phyloP scores from a whole-genome alignment of 768 basidiomycete species.

The Porphyrellus cyaneotinctus region DNA sequence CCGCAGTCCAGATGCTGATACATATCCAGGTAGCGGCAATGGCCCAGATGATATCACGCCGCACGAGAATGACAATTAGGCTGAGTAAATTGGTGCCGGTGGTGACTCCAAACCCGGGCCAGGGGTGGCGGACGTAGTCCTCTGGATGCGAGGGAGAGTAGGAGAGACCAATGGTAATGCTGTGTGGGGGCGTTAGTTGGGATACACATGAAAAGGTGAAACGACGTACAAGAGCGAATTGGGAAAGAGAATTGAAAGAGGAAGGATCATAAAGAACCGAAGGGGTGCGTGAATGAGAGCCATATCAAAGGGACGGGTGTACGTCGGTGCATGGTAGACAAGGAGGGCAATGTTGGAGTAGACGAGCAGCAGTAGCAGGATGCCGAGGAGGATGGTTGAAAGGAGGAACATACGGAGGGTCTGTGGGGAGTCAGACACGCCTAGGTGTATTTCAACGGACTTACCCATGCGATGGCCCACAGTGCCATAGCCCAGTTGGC shows the following conservation, averaged over 20 bases:
- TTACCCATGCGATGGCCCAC: conserved; percentile 77
- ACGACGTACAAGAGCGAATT: conserved; percentile 51
- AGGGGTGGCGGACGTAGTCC: conserved; percentile 58
- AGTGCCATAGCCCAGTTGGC: conserved; percentile 77
- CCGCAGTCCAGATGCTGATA: conserved; percentile 55
- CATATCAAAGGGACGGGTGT: conserved; percentile 64
- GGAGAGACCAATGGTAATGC: conserved; percentile 65
- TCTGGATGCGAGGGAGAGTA: conserved; percentile 47
- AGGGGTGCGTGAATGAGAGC: conserved; percentile 86
- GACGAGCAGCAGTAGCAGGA: conserved; percentile 65
- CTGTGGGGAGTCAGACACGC: conserved; percentile 29
- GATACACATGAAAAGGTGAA: not conserved
- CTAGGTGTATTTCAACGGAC: fast-evolving
- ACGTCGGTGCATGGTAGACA: conserved; percentile 62
- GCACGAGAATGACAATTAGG: conserved; percentile 49
- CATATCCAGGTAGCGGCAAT: conserved; percentile 72
- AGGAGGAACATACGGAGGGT: conserved; percentile 72
- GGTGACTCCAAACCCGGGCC: conserved; percentile 70
- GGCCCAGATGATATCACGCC: conserved; percentile 72
- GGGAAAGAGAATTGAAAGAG: conserved; percentile 41
- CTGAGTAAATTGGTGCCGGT: conserved; percentile 59
- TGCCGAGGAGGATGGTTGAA: conserved; percentile 67
- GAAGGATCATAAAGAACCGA: conserved; percentile 61
- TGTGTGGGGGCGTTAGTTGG: conserved; percentile 19
- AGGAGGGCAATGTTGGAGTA: conserved; percentile 79